Base-by-base conservation (phyloP, 306 rosid species). In the Trifolium repens region DNA sequence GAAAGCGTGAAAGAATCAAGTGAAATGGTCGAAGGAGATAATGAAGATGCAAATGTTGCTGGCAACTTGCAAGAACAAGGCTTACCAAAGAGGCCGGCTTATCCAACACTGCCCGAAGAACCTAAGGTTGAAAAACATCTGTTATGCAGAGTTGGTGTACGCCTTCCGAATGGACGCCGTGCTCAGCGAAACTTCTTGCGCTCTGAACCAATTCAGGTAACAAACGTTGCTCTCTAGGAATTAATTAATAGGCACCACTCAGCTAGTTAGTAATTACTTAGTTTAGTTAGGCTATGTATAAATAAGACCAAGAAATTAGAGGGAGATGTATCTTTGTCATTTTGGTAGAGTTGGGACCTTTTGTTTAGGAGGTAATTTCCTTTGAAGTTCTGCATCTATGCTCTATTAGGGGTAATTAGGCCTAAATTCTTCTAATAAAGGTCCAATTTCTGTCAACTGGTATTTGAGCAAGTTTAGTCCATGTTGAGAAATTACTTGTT, bases 111-210 rank as follows among this genome's bases (percentile, higher is more conserved):
- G 82, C 91, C 98, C 30, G 93, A 92, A 80, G 99, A 96, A 78
- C 97, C 98, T 61, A 90, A 83, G 79, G 96, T 86, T 83, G 97
- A 92, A 68, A 85, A 74, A 86, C 85, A 52, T 67, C 96, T 92
- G 66, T 80, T 90, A 0, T 96, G 98, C 80, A 80, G 89, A 82
- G 96, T 96, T 32, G 98, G 98, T 44, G 81, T 96, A 6, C 92
- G 99, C 76, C 97, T 96, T 81, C 98, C 97, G 14, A 90, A 89
- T 39, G 99, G 99, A 44, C 91, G 90, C 17, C 87, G 99, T 64
- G 91, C 80, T 60, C 98, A 88, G 86, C 89, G 98, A 12, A 92
- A 80, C 81, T 92, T 96, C 79, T 79, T 90, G 9, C 93, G 88
- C 17, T 39, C 87, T 17, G 96, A 96, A 83, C 88, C 98, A 14